Evolutionary conservation across 2,329 filamentous ascomycete genomes (phyloP).

Genomic region (Fusarium albosuccineum): DNA sequence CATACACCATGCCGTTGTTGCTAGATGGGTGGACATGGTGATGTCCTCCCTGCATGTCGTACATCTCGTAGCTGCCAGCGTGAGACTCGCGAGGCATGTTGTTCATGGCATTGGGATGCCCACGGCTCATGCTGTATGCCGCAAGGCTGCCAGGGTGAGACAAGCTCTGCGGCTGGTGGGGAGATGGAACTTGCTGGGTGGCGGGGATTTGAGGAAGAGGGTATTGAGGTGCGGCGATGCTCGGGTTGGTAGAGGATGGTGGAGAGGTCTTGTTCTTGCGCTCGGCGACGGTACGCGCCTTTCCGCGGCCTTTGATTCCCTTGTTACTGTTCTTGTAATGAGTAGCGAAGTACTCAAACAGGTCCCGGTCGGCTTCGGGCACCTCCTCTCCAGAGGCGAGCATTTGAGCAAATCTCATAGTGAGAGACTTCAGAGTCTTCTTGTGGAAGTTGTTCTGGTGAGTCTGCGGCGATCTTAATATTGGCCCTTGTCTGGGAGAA

Average conservation of each 20-base stretch:
- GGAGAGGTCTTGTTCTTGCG: conserved; percentile 48
- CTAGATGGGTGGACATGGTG: conserved; percentile 38
- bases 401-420: conserved; percentile 73
- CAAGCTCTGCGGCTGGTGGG: conserved; percentile 43
- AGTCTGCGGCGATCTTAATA: conserved; percentile 63
- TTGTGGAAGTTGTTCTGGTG: conserved; percentile 96
- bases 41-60: conserved; percentile 59
- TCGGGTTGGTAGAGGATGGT: conserved; percentile 39
- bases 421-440: conserved; percentile 77
- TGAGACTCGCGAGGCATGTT: conserved; percentile 50
- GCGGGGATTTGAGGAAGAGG: conserved; percentile 47
- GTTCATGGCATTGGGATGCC: conserved; percentile 44
- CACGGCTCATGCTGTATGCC: conserved; percentile 51
- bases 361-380: conserved; percentile 76
- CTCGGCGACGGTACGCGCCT: conserved; percentile 75
- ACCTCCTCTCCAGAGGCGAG: conserved; percentile 70
- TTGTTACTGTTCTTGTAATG: conserved; percentile 99
- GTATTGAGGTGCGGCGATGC: conserved; percentile 38
- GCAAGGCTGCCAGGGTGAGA: conserved; percentile 48
- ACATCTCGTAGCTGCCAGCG: conserved; percentile 57
- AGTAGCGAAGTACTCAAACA: conserved; percentile 86
- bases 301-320: conserved; percentile 95
- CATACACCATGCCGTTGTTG: conserved; percentile 56
- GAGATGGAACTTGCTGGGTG: conserved; percentile 34
- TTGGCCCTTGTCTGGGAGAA: not conserved